phyloP scores from a whole-genome alignment of 495 filamentous ascomycete genomes.

The Aspergillus saccharolyticus region DNA sequence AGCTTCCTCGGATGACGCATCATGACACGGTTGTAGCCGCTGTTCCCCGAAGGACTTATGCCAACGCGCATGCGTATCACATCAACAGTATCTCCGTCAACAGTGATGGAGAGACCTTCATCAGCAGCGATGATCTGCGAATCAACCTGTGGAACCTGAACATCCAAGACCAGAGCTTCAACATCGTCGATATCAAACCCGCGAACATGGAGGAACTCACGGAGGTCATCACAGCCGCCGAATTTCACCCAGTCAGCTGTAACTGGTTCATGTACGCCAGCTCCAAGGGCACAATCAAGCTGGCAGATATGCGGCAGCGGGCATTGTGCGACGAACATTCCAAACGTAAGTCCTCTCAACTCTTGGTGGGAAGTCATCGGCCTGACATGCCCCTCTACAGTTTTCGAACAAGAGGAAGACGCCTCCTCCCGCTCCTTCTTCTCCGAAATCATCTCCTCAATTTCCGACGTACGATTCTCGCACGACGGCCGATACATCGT shows the following conservation, averaged over 20 bases:
- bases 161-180: conserved; percentile 99
- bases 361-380: background rate
- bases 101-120: conserved; percentile 98
- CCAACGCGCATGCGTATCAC: conserved; percentile 97
- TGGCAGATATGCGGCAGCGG: conserved; percentile 96
- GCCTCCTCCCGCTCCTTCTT: conserved; percentile 99
- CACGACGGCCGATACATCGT: conserved; percentile 95
- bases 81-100: conserved; percentile 99
- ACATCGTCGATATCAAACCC: conserved; percentile 99
- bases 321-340: conserved; percentile 93
- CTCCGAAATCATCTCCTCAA: conserved; percentile 98
- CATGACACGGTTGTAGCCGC: conserved; percentile 98
- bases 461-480: conserved; percentile 97
- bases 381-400: conserved; percentile 42
- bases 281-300: conserved; percentile 97
- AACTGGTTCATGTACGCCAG: conserved; percentile 99
- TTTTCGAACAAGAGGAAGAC: conserved; percentile 98
- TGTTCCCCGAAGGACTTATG: conserved; percentile 90
- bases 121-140: conserved; percentile 93
- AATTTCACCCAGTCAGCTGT: conserved; percentile 95
- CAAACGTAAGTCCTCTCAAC: conserved; percentile 63
- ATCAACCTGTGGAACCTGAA: conserved; percentile 99
- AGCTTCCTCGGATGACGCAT: conserved; percentile 91
- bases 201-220: conserved; percentile 99
- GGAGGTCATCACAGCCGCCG: conserved; percentile 96